Evolutionary conservation across 345 rosid species (phyloP), one percentile per base, ranked within the genome.

Genomic region (Viola odorata): DNA sequence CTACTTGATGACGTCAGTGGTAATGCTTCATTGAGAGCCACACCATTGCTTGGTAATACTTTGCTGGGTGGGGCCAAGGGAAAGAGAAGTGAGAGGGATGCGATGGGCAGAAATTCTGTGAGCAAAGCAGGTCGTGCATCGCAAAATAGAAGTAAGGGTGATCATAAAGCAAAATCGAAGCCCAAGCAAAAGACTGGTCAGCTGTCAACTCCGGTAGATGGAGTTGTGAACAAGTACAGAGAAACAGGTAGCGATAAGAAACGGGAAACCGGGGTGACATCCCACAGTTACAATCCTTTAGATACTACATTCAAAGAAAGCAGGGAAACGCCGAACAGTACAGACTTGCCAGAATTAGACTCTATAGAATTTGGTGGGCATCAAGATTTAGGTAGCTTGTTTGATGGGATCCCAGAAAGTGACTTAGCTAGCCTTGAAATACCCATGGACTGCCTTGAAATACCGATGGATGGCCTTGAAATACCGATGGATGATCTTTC

Each of bases 401-500:
- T 81, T 10, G 88, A 80, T 51, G 77, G 72, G 4, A 70, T 80
- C 45, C 85, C 67, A 50, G 89, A 84, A 6, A 57, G 63, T 39
- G 81, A 79, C 50, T 60, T 73, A 3, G 54, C 62, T 39, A 83
- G 82, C 32, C 32, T 23, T 47, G 80, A 78, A 49, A 9, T 60
- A 42, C 66, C 60, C 2, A 41, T 56, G 57, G 72, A 68, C 6
- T 64, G 61, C 44, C 57, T 69, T 2, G 32, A 23, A 23, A 23
- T 23, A 45, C 45, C 59, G 13, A 47, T 47, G 50, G 50, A 7
- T 47, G 69, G 69, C 38, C 73, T 69, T 8, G 62, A 69, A 41
- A 81, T 81, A 67, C 89, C 89, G 50, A 78, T 83, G 88, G 88
- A 83, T 50, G 88, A 83, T 67, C 76, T 83, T 42, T 72, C 81